Conservation (phyloP, 2,329 filamentous ascomycete genomes). For the Clonostachys byssicola region DNA sequence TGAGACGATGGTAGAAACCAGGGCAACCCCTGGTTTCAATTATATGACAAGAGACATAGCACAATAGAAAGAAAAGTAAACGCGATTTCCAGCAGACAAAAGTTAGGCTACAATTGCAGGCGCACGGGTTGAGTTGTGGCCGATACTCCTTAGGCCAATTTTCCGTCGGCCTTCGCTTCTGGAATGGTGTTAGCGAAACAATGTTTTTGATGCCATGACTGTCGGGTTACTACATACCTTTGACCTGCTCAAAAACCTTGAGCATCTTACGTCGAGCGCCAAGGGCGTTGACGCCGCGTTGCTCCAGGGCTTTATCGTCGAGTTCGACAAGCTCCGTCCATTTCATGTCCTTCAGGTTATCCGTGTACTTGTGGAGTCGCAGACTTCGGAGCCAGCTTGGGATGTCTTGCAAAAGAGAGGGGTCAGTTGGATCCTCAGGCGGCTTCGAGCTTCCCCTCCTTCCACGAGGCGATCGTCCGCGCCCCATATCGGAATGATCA, state of each 20-base stretch:
- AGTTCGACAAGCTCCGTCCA: constrained; percentile 92
- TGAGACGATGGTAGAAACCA: too few relatives aligned
- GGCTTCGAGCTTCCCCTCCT: constrained; percentile 94
- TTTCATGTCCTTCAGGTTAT: constrained; percentile 94
- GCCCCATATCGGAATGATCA: constrained; percentile 86
- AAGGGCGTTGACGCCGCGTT: constrained; percentile 88
- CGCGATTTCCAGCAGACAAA: too few relatives aligned
- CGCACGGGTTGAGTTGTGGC: too few relatives aligned
- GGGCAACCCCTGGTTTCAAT: too few relatives aligned
- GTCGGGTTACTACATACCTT: constrained; percentile 41
- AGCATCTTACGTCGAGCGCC: constrained; percentile 96
- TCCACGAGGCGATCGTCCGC: constrained; percentile 88
- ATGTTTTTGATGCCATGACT: too few relatives aligned
- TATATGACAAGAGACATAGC: too few relatives aligned
- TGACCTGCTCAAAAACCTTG: constrained; percentile 98
- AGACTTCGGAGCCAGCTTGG: constrained; percentile 93
- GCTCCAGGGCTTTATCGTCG: constrained; percentile 89
- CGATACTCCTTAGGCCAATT: constrained; percentile 20
- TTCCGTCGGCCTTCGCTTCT: constrained; percentile 74
- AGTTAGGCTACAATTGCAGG: too few relatives aligned
- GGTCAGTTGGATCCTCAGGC: constrained; percentile 94
- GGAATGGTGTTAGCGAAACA: constrained; percentile 10
- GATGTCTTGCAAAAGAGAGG: constrained; percentile 85
- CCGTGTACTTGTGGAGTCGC: constrained; percentile 96
- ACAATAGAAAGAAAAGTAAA: too few relatives aligned